Evolutionary conservation across 768 basidiomycete genomes (phyloP).

Genomic region (Gyrodon lividus): DNA sequence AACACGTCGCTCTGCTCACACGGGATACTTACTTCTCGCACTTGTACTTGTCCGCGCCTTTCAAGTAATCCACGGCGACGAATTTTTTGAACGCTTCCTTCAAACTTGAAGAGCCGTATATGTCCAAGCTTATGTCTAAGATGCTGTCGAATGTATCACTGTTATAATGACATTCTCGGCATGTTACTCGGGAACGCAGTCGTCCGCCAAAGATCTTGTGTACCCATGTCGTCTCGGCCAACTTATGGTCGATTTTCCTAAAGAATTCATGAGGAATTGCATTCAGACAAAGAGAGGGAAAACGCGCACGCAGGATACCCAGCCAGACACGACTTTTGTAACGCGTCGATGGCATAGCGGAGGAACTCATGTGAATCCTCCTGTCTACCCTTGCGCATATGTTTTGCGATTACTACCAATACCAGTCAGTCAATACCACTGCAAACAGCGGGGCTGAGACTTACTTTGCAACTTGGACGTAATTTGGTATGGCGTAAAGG

Average conservation of each 20-base stretch:
- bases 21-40: constrained; percentile 86
- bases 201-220: constrained; percentile 92
- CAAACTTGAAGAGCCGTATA: constrained; percentile 59
- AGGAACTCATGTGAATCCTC: constrained; percentile 99
- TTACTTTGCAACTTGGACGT: constrained; percentile 68
- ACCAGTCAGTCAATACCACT: constrained; percentile 5
- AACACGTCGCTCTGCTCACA: background rate
- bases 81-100: constrained; percentile 79
- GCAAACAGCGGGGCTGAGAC: constrained; percentile 22
- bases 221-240: constrained; percentile 90
- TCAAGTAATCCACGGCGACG: constrained; percentile 76
- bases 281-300: background rate
- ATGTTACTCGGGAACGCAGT: constrained; percentile 88
- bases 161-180: constrained; percentile 75
- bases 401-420: constrained; percentile 80
- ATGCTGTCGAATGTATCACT: constrained; percentile 97
- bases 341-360: constrained; percentile 86
- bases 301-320: constrained; percentile 65
- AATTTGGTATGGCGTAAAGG: constrained; percentile 66
- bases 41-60: constrained; percentile 94
- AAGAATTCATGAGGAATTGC: constrained; percentile 11
- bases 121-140: constrained; percentile 91
- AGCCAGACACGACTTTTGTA: constrained; percentile 82
- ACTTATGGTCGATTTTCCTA: constrained; percentile 67
- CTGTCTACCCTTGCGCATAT: constrained; percentile 87